These are phyloP conservation scores for Aspergillus transmontanensis DNA, from an alignment of 2,329 filamentous ascomycete species.

Conservation along the genomic window DNA sequence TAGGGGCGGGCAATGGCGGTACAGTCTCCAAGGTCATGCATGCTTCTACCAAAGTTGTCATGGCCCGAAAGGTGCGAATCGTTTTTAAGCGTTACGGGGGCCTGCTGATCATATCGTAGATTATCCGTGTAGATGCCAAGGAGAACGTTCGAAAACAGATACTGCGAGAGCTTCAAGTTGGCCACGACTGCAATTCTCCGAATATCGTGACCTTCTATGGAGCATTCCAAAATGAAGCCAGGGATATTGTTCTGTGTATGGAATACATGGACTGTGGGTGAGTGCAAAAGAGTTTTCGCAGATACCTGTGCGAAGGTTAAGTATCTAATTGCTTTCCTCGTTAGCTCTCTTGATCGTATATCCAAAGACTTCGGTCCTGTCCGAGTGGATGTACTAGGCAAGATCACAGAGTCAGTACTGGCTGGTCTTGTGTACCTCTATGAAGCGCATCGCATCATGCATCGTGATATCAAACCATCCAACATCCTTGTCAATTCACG, in stretches of 20 bases:
- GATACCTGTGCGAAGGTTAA: neutral
- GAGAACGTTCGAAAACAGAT: constrained; percentile 96
- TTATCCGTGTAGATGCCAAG: constrained; percentile 98
- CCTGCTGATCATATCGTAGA: constrained; percentile 53
- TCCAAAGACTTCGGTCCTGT: constrained; percentile 94
- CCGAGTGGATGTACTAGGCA: constrained; percentile 92
- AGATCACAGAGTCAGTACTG: constrained; percentile 94
- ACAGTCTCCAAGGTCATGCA: constrained; percentile 98
- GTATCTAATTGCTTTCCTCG: constrained; percentile 20
- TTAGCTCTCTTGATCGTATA: constrained; percentile 86
- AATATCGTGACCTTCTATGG: constrained; percentile 98
- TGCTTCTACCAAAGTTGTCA: constrained; percentile 88
- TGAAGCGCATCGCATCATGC: constrained; percentile 95
- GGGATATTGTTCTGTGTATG: constrained; percentile 99
- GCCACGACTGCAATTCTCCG: constrained; percentile 95
- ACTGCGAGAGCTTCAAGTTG: constrained; percentile 94
- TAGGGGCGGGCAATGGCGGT: constrained; percentile 93
- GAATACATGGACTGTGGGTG: constrained; percentile 99
- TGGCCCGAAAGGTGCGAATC: constrained; percentile 87
- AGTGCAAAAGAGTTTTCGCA: constrained; percentile 39
- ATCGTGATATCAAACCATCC: constrained; percentile 97
- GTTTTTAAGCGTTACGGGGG: neutral
- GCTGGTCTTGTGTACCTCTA: constrained; percentile 95
- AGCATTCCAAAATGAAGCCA: constrained; percentile 92
- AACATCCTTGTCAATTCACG: constrained; percentile 96